Conservation (phyloP, 176 grass and related monocot species). For the Phyllostachys edulis region DNA sequence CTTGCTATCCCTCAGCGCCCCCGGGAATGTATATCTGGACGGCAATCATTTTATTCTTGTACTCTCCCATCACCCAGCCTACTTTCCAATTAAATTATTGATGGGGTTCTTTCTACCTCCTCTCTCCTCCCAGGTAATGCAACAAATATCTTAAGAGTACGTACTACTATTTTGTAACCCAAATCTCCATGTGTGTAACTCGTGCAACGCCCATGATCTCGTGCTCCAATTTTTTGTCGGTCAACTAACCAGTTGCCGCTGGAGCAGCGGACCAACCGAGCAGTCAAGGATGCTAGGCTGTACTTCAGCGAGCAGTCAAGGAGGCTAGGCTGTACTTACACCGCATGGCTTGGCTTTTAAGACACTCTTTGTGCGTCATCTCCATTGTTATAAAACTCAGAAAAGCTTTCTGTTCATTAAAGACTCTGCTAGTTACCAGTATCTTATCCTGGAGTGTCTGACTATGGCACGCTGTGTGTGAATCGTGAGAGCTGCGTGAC, state of each 20-base stretch:
- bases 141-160: neutral
- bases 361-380: neutral
- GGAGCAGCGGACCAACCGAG: neutral
- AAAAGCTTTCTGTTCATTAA: neutral
- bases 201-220: neutral
- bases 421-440: neutral
- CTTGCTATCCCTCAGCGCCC: neutral
- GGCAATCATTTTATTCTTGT: constrained; percentile 34
- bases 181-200: neutral
- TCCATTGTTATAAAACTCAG: neutral
- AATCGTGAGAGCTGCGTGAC: constrained; percentile 1
- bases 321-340: neutral
- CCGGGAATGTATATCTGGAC: constrained; percentile 28
- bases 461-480: neutral
- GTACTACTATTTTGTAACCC: neutral
- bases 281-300: no score
- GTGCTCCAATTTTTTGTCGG: neutral
- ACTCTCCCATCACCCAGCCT: neutral
- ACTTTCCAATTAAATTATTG: constrained; percentile 40
- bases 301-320: neutral
- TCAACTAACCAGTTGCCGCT: neutral
- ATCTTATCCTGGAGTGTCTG: neutral
- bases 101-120: neutral
- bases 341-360: neutral
- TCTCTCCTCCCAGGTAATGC: neutral